Evolutionary conservation across 169 alveolate genomes (phyloP), one percentile per base, ranked within the genome.

Genomic region (Theileria sp.): DNA sequence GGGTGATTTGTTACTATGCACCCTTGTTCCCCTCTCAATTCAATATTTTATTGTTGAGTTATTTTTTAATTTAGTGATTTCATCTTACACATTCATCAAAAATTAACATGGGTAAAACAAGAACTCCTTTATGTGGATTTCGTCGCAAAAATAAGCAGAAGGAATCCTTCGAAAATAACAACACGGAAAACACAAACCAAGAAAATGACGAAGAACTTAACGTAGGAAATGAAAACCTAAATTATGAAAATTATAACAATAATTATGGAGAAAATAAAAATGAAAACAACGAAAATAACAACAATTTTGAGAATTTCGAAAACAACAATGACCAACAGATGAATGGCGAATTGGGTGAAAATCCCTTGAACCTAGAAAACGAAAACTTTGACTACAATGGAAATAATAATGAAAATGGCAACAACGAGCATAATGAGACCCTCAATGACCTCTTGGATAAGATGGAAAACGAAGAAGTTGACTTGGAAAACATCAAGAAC

Each of bases 121-220:
- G 54, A 60, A 38, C 79, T n/a, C 89, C 73, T 4, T 26, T 83
- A 62, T 83, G 89, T 68, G 78, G 64, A 34, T 75, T 75, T 38
- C 79, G 89, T 15, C 75, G 86, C 17, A 81, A 78, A 23, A 64
- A 44, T 8, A 82, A 76, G 64, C 75, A 44, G 3, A 25, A 25
- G 13, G 82, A 73, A 23, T 78, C 49, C 19, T 21, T 67, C 81
- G 81, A 64, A 68, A 77, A 79, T 15, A 80, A 77, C 23, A 80
- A 77, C 77, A 86, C 68, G 26, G 70, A 75, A 25, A 6, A 65
- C 49, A 44, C 54, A 44, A 80, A 60, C 12, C 81, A 76, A 19
- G 89, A 83, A 66, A 76, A 85, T 21, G 89, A 83, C 23, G 79
- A 72, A 34, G 89, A 83, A 32, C n/a, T 83, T 15, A 38, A 49